Evolutionary conservation across 2,329 filamentous ascomycete genomes (phyloP).

Genomic region (Cadophora sp.): DNA sequence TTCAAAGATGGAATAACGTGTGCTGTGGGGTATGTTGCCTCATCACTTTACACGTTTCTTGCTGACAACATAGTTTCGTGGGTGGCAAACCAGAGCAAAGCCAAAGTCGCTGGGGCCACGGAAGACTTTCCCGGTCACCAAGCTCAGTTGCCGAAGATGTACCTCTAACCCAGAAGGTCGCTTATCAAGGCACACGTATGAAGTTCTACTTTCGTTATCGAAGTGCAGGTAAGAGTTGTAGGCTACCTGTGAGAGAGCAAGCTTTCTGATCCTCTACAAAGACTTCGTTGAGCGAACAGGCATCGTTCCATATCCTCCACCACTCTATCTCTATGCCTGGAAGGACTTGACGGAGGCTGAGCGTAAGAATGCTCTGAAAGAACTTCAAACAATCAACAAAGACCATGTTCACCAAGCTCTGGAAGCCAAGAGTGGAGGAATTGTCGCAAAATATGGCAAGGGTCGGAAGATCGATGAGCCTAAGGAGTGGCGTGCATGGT

Average conservation of each 20-base stretch:
- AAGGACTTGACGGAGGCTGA: conserved; percentile 9
- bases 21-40: conserved; percentile 2
- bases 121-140: no score
- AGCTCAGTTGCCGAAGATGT: no score
- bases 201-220: conserved; percentile 15
- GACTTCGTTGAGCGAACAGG: conserved; percentile 6
- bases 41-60: no score
- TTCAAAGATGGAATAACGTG: conserved; percentile 8
- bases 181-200: not conserved
- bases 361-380: conserved; percentile 5
- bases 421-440: not conserved
- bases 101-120: no score
- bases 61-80: not conserved
- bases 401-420: conserved; percentile 7
- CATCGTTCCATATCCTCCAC: conserved; percentile 20
- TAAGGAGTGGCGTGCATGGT: conserved; percentile 19
- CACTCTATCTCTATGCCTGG: conserved; percentile 19
- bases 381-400: conserved; percentile 19
- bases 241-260: not conserved
- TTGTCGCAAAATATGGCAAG: not conserved
- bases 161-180: no score
- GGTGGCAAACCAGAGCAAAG: not conserved
- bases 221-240: conserved; percentile 15
- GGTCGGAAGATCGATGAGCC: conserved; percentile 2
- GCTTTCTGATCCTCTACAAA: not conserved